Percentiles rank a stretch among this genome's conserved stretches.
These are phyloP conservation scores for Eucalyptus dawsonii DNA, from an alignment of 345 rosid species.

Conservation along the genomic window DNA sequence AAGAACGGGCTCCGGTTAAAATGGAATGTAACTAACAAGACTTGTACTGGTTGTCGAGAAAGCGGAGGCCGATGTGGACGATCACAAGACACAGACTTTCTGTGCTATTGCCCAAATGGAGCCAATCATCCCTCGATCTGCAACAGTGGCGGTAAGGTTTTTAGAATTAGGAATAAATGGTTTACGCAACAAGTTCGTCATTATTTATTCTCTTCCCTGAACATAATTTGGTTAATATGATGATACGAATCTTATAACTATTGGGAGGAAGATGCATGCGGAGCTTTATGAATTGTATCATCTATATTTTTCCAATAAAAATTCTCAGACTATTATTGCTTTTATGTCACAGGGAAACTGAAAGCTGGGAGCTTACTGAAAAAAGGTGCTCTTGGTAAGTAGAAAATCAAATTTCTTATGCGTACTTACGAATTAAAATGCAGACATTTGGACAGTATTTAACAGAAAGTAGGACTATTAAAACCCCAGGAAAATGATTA, in stretches of 20 bases:
- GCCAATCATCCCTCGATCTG: background rate
- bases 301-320: too few species aligned
- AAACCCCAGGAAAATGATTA: too few species aligned
- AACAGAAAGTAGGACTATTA: too few species aligned
- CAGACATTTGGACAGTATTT: too few species aligned
- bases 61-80: conserved; percentile 18
- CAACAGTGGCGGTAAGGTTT: background rate
- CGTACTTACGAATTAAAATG: too few species aligned
- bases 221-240: background rate
- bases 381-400: too few species aligned
- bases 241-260: background rate
- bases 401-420: too few species aligned
- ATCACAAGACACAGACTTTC: background rate
- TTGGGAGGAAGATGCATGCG: background rate
- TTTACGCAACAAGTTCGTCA: background rate
- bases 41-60: background rate
- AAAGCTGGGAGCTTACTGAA: too few species aligned
- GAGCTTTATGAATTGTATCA: too few species aligned
- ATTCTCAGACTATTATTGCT: too few species aligned
- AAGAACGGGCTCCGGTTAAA: background rate
- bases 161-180: background rate
- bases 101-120: conserved; percentile 13
- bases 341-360: too few species aligned
- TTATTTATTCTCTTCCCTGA: background rate
- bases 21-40: background rate